Percentiles rank a stretch among this genome's conserved stretches.
Conservation (phyloP, 1,284 basidiomycete genomes). For the Cryptococcus hybrid region DNA sequence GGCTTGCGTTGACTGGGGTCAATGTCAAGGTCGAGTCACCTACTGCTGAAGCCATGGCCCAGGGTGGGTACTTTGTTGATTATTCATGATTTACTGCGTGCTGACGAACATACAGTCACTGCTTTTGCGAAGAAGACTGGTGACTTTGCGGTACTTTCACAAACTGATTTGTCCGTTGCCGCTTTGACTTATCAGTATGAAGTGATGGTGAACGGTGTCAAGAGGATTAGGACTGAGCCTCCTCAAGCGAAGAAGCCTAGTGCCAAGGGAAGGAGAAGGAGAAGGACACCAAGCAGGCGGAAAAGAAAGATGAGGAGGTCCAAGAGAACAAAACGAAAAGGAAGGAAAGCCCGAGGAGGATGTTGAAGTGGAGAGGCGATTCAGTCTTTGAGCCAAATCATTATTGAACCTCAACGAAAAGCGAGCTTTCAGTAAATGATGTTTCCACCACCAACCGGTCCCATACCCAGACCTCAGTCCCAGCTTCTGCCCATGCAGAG, state of each 20-base stretch:
- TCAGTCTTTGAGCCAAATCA: constrained; percentile 59
- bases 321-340: constrained; percentile 42
- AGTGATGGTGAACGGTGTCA: constrained; percentile 57
- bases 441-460: background rate
- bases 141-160: constrained; percentile 90
- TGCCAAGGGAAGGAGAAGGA: constrained; percentile 56
- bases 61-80: constrained; percentile 59
- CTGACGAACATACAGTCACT: constrained; percentile 60
- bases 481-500: background rate
- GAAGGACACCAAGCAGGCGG: constrained; percentile 50
- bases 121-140: constrained; percentile 94
- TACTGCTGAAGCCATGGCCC: constrained; percentile 66
- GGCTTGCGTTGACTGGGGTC: constrained; percentile 62
- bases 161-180: constrained; percentile 86
- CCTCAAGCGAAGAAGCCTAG: constrained; percentile 39
- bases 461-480: background rate
- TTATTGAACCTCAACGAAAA: constrained; percentile 10
- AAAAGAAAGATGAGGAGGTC: constrained; percentile 18
- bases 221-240: constrained; percentile 55
- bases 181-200: constrained; percentile 83
- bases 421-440: background rate
- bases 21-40: constrained; percentile 72
- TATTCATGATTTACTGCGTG: background rate
- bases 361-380: constrained; percentile 35
- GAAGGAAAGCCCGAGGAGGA: constrained; percentile 49